These are phyloP conservation scores for Teunomyces stri DNA, from an alignment of 805 yeast species.

Conservation along the genomic window DNA sequence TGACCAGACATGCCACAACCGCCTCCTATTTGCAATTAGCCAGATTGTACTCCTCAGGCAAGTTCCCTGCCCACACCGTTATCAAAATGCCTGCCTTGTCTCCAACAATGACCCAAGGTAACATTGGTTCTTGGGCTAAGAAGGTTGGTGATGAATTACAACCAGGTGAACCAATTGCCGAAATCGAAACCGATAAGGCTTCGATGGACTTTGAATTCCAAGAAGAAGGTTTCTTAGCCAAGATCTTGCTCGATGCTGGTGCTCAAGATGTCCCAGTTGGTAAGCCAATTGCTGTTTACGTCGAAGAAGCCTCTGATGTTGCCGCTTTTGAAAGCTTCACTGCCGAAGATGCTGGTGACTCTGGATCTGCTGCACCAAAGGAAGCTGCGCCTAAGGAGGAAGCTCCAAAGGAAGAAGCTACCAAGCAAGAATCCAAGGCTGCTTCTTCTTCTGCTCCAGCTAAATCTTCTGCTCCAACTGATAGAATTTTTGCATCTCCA, in stretches of 20 bases:
- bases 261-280: constrained; percentile 90
- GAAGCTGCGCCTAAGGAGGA: constrained; percentile 34
- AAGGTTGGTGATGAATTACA: constrained; percentile 80
- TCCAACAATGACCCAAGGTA: constrained; percentile 99
- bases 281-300: constrained; percentile 95
- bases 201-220: constrained; percentile 98
- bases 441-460: constrained; percentile 25
- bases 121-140: constrained; percentile 86
- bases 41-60: constrained; percentile 41
- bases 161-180: constrained; percentile 95
- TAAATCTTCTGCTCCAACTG: constrained; percentile 38
- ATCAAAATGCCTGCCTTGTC: constrained; percentile 98
- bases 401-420: constrained; percentile 35
- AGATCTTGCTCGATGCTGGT: constrained; percentile 79
- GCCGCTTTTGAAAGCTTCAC: constrained; percentile 86
- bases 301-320: constrained; percentile 81
- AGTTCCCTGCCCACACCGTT: constrained; percentile 79
- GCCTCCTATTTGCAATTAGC: constrained; percentile 29
- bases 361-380: constrained; percentile 10
- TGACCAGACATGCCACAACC: constrained; percentile 9
- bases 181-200: constrained; percentile 97
- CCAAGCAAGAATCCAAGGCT: constrained; percentile 12
- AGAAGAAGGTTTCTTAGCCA: constrained; percentile 92
- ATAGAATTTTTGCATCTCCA: constrained; percentile 90
- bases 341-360: constrained; percentile 70